Evolutionary conservation across 2,329 filamentous ascomycete species (phyloP), one percentile per base, ranked within the genome.

Genomic region (Monilinia polystroma): DNA sequence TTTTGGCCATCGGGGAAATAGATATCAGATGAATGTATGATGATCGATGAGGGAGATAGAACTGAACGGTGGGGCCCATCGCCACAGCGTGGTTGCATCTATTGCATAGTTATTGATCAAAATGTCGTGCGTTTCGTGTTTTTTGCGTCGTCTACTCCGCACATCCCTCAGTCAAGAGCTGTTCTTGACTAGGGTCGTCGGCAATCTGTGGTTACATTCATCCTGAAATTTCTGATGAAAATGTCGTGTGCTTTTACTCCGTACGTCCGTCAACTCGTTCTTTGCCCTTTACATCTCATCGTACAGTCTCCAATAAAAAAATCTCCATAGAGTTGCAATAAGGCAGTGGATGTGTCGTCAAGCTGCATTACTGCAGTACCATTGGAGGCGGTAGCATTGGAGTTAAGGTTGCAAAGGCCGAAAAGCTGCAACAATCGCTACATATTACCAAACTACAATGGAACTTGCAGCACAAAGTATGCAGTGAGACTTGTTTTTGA

Each of bases 401-500:
- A 38, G 58, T 51, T 51, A 51, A 60, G 58, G 45, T 60, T 51
- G 23, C 29, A 49, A 38, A 51, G 58, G 35, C 45, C 58, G 29
- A 60, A 45, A 51, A 12, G 29, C n/a, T 16, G 38, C 16, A 51
- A 38, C 18, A 5, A 60, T 60, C n/a, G 45, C 14, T 60, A 60
- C 14, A 38, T 51, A 11, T 60, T 51, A 29, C 45, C 58, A 60
- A 11, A 51, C 51, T 38, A 4, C 11, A 29, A 51, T 11, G 20
- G 45, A 29, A 14, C 16, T 51, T 4, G 29, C 45, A 51, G 10
- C 29, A 38, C 58, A 51, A 51, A 49, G n/a, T 38, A 60, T 60
- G 45, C 58, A 60, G 58, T 60, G 45, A 60, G 58, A 60, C 29
- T 60, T 29, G 18, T 26, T n/a, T 35, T 51, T 60, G 29, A 60